Evolutionary conservation across 2,329 filamentous ascomycete species (phyloP), one percentile per base, ranked within the genome.

Genomic region (Aspergillus tanneri): DNA sequence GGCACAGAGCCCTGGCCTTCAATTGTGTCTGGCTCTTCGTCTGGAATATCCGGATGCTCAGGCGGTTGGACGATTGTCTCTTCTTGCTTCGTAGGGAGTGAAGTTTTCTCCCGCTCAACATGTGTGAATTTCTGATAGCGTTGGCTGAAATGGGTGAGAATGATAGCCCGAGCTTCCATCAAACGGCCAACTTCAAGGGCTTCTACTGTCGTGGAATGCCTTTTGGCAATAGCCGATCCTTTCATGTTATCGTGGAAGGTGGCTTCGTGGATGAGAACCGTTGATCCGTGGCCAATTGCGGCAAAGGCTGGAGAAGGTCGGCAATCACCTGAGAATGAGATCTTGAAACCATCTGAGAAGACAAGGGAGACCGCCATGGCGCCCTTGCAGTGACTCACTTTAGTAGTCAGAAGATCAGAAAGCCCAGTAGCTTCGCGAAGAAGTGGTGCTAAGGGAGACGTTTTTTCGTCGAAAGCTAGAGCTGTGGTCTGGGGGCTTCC

Each of bases 131-230:
- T 92, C 61, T 89, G 86, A 69, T 99, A 99, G 6, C 93, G 80
- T 73, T 99, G 93, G 46, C 86, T 91, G 71, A 99, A 99, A 68
- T 99, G 93, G 6, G 93, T 99, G 40, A 99, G 77, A 46, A 99
- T 73, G 12, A 93, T 85, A 12, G 88, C 79, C 55, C 85, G 82
- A 0, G 91, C 93, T 22, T 80, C 71, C 93, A 99, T 99, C 37
- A 76, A 72, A 10, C 80, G 77, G 2, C 86, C 92, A 3, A 97
- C 80, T 36, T 76, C 78, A 3, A 99, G 79, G 1, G 93, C 93
- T 72, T 99, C 93, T 11, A 81, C 81, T 53, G 90, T 88, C 7
- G 93, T 99, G 30, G 82, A 88, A 74, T 99, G 93, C 64, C 87
- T 90, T 81, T 99, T 99, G 43, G 86, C 88, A 22, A 79, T 65